Evolutionary conservation across 805 yeast species (phyloP).

Genomic region (Yamadazyma ubonensis): DNA sequence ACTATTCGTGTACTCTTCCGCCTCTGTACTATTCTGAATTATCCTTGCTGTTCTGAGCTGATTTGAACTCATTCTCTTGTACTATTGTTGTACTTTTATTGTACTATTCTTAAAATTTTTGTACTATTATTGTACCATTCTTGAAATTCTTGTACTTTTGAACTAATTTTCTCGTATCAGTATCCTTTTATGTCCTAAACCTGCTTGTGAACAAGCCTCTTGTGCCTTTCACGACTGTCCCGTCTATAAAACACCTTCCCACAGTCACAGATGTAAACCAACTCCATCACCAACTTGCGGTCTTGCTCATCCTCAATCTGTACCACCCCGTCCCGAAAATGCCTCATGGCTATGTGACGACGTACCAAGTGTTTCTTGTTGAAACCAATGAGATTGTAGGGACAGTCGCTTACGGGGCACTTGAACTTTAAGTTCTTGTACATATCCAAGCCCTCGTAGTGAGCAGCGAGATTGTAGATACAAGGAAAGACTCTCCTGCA

Average conservation of each 20-base stretch:
- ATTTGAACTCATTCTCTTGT: too few relatives aligned
- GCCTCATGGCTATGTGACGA: constrained; percentile 27
- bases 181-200: not conserved
- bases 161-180: not conserved
- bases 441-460: constrained; percentile 20
- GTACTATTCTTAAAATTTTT: too few relatives aligned
- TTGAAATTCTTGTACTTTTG: too few relatives aligned
- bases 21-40: too few relatives aligned
- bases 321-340: constrained; percentile 10
- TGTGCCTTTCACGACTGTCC: constrained; percentile 16
- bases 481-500: constrained; percentile 8
- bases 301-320: constrained; percentile 1
- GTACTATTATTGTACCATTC: too few relatives aligned
- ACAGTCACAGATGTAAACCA: constrained; percentile 15
- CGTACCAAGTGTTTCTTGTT: constrained; percentile 28
- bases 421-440: constrained; percentile 16
- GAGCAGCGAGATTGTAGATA: constrained; percentile 18
- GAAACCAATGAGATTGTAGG: constrained; percentile 30
- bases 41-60: too few relatives aligned
- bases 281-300: constrained; percentile 5
- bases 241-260: constrained; percentile 14
- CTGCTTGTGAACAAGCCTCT: constrained; percentile 8
- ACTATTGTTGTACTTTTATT: too few relatives aligned
- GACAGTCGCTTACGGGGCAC: constrained; percentile 32
- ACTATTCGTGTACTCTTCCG: too few relatives aligned